Evolutionary conservation across 179 eudicot species (phyloP).

Genomic region (Beta lomatogona): DNA sequence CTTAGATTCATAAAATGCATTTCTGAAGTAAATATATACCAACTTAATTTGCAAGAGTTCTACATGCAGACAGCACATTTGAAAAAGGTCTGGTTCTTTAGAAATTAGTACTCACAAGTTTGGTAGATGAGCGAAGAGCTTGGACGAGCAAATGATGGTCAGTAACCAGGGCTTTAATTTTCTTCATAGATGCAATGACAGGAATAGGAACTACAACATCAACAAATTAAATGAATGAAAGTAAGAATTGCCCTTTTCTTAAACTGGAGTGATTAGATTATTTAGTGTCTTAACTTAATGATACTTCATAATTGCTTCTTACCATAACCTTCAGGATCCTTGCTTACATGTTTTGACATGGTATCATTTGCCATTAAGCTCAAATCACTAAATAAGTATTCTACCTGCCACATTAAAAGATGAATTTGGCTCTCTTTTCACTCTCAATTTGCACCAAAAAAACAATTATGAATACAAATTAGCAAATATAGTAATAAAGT

Average conservation of each 20-base stretch:
- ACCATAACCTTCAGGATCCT: slow-evolving; percentile 95
- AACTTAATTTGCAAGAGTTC: not conserved
- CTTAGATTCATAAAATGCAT: no score
- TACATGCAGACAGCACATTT: not conserved
- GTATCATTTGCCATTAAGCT: slow-evolving; percentile 90
- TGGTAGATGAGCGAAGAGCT: slow-evolving; percentile 70
- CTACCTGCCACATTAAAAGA: slow-evolving; percentile 51
- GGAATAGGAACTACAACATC: slow-evolving; percentile 64
- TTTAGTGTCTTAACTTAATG: not conserved
- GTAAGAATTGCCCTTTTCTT: not conserved
- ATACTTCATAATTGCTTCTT: slow-evolving; percentile 18
- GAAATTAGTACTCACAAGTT: slow-evolving; percentile 52
- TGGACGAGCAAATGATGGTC: slow-evolving; percentile 67
- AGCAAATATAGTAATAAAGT: not conserved
- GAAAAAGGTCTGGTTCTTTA: not conserved
- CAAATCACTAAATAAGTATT: slow-evolving; percentile 87
- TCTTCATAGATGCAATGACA: slow-evolving; percentile 79
- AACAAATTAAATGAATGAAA: slow-evolving; percentile 16
- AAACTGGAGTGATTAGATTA: not conserved
- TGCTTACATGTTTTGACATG: slow-evolving; percentile 67
- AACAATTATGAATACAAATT: not conserved
- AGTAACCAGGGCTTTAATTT: slow-evolving; percentile 63
- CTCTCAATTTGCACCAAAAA: not conserved
- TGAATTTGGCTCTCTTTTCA: not conserved
- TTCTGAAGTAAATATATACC: not conserved